Percentiles rank a stretch among this genome's conserved stretches.
Conservation (phyloP, 2,329 filamentous ascomycete genomes). For the Nothophaeocryptopus gaeumannii region DNA sequence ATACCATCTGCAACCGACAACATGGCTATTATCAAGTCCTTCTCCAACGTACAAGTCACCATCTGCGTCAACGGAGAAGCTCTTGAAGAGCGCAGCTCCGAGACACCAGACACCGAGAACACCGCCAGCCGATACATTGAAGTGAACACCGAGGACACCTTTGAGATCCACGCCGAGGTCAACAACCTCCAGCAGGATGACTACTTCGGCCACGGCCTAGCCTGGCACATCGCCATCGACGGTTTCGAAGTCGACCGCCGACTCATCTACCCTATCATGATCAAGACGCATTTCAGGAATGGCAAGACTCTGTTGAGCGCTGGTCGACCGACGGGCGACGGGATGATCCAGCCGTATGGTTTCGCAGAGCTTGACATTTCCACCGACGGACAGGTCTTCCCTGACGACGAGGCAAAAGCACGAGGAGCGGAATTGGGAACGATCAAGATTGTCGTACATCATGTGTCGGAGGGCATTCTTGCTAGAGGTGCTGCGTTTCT, state of each 20-base stretch:
- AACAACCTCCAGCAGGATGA: background rate
- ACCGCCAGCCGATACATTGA: constrained; percentile 12
- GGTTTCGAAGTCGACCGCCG: constrained; percentile 13
- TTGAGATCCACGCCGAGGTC: constrained; percentile 9
- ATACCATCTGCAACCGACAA: background rate
- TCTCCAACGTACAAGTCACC: background rate
- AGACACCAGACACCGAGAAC: constrained; percentile 6
- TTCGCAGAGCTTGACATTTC: constrained; percentile 5
- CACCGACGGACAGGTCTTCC: background rate
- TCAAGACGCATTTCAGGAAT: background rate
- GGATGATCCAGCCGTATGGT: constrained; percentile 11
- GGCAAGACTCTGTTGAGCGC: constrained; percentile 9
- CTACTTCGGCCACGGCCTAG: constrained; percentile 6
- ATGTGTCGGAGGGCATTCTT: background rate
- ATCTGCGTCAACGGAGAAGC: background rate
- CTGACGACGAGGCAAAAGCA: background rate
- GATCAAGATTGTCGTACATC: constrained; percentile 13
- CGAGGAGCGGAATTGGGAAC: constrained; percentile 11
- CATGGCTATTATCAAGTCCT: constrained; percentile 1
- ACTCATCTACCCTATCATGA: background rate
- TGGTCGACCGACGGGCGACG: constrained; percentile 5
- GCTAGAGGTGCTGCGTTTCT: no score
- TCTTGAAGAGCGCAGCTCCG: constrained; percentile 2
- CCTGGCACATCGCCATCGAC: constrained; percentile 14
- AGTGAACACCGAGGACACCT: constrained; percentile 12